Evolutionary conservation across 306 rosid genomes (phyloP), one percentile per base, ranked within the genome.

Genomic region (Myrica gale): DNA sequence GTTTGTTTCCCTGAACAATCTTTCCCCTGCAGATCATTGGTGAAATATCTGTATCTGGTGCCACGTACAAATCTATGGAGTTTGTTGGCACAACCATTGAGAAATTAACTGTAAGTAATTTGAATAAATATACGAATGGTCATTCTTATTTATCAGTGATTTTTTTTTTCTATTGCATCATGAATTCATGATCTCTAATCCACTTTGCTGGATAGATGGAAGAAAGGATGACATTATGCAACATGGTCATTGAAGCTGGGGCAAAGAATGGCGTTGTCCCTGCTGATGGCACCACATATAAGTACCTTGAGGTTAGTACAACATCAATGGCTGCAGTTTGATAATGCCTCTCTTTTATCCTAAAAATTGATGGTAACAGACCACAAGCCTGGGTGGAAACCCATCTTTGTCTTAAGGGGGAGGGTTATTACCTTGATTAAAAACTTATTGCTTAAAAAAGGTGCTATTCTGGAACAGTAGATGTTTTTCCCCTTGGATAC

Each of bases 221-320:
- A 78, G 98, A 93, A 68, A 84, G 98, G 75, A 93, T 93, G 97
- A 93, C 98, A 57, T 77, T 93, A 68, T 93, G 98, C 91, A 93
- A 90, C 87, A 90, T 93, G 98, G 98, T 87, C 72, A 88, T 93
- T 51, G 98, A 93, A 88, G 97, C 98, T 78, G 97, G 98, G 39
- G 98, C 91, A 82, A 90, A 93, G 90, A 93, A 93, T 55, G 97
- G 98, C 54, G 86, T 93, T 47, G 76, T 93, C 62, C 96, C 98
- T 76, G 85, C 98, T 21, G 98, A 93, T 80, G 81, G 87, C 71
- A 88, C 96, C 80, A 93, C 97, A 79, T 91, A 73, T 78, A 91
- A 93, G 84, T 91, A 93, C 86, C 90, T 93, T 41, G 92, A 93
- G 97, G 98, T 93, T 73, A 78, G 93, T 84, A 42, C 52, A 62